A percentile compares a stretch with the other conserved stretches of the same genome.
phyloP scores from a whole-genome alignment of 768 basidiomycete species.

The Amanita rubescens region DNA sequence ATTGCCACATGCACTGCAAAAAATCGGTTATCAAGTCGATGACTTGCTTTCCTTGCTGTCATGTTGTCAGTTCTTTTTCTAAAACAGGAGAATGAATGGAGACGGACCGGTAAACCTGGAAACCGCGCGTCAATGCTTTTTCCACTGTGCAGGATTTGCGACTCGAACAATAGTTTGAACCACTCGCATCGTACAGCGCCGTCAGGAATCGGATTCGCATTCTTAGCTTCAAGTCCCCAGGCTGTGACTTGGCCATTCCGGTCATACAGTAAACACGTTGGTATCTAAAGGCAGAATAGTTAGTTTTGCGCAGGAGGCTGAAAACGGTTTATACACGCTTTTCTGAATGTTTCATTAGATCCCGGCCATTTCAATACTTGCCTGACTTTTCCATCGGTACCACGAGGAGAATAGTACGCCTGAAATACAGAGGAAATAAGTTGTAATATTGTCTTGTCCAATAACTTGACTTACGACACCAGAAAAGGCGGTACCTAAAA shows the following conservation, averaged over 20 bases:
- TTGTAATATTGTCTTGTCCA: constrained; percentile 4
- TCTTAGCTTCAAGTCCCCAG: constrained; percentile 88
- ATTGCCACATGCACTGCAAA: constrained; percentile 76
- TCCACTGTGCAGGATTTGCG: constrained; percentile 68
- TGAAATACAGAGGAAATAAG: constrained; percentile 19
- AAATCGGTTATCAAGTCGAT: constrained; percentile 81
- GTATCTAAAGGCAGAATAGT: too few species aligned
- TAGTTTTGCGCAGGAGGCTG: too few species aligned
- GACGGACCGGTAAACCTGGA: constrained; percentile 69
- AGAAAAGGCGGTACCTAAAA: constrained; percentile 76
- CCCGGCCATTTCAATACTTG: constrained; percentile 86
- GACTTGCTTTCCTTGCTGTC: constrained; percentile 67
- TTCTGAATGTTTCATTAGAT: constrained; percentile 78
- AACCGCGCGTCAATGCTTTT: constrained; percentile 68
- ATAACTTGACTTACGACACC: constrained; percentile 56
- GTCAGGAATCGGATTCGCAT: constrained; percentile 54
- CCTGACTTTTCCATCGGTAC: constrained; percentile 71
- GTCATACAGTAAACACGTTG: constrained; percentile 81
- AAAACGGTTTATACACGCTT: too few species aligned
- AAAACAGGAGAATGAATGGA: not conserved
- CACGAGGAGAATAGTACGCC: too few species aligned
- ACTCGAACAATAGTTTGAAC: constrained; percentile 86
- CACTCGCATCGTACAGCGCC: constrained; percentile 48
- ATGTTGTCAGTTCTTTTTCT: constrained; percentile 7
- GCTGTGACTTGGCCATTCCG: constrained; percentile 64